Conservation (phyloP, 176 grass and related monocot genomes). For the Microstegium vimineum region DNA sequence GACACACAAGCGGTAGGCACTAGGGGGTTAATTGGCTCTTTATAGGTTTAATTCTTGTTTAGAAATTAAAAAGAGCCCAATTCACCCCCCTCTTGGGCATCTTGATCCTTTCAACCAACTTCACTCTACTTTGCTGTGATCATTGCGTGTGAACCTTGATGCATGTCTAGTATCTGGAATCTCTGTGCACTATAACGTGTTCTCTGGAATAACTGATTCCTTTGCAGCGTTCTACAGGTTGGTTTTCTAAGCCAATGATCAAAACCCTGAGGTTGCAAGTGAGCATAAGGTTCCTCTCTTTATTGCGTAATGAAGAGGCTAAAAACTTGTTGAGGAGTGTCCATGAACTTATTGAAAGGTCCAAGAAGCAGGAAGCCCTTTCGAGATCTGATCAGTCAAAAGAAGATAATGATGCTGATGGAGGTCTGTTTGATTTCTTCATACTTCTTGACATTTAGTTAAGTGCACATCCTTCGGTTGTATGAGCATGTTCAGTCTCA, state of each 20-base stretch:
- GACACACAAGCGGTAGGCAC: no score
- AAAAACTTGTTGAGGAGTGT: slow-evolving; percentile 48
- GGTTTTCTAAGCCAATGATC: slow-evolving; percentile 75
- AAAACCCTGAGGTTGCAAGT: slow-evolving; percentile 72
- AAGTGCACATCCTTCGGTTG: neutral
- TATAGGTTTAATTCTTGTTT: no score
- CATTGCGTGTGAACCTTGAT: no score
- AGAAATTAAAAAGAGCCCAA: no score
- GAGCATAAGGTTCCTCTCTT: slow-evolving; percentile 65
- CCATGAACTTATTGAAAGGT: slow-evolving; percentile 60
- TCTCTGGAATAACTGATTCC: no score
- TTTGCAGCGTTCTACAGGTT: slow-evolving; percentile 58
- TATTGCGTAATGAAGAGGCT: slow-evolving; percentile 48
- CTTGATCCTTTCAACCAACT: no score
- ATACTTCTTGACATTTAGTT: neutral
- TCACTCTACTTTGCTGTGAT: no score
- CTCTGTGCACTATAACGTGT: no score
- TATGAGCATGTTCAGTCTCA: slow-evolving; percentile 5
- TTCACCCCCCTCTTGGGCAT: no score
- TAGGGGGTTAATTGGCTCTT: no score
- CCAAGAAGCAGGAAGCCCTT: slow-evolving; percentile 65
- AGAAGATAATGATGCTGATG: slow-evolving; percentile 43
- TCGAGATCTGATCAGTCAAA: slow-evolving; percentile 46
- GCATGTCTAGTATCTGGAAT: no score
- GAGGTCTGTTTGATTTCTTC: slow-evolving; percentile 42